A percentile compares a stretch with the other conserved stretches of the same genome.
Evolutionary conservation across 75 land plant genomes (phyloP).

Genomic region (Cupressus sempervirens): DNA sequence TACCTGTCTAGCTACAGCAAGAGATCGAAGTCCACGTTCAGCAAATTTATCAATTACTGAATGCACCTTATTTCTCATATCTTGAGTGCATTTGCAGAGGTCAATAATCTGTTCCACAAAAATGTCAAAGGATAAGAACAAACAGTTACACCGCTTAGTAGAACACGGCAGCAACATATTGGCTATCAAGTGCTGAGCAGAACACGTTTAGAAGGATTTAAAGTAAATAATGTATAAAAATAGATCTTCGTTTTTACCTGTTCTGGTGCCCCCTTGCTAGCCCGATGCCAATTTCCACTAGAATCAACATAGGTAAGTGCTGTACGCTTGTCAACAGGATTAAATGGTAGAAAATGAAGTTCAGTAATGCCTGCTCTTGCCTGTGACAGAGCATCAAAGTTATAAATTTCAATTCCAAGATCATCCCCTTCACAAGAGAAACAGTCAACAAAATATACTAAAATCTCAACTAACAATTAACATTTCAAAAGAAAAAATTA

Average conservation of each 20-base stretch:
- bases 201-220: not conserved
- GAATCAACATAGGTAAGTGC: constrained; percentile 76
- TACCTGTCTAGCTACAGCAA: constrained; percentile 51
- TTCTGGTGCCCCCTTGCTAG: constrained; percentile 87
- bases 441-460: not conserved
- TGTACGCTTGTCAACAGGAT: constrained; percentile 87
- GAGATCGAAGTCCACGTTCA: constrained; percentile 73
- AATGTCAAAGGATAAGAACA: not conserved
- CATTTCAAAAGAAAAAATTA: too few species aligned
- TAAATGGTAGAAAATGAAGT: constrained; percentile 70
- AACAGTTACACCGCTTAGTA: not conserved
- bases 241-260: constrained; percentile 33
- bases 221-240: not conserved
- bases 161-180: not conserved
- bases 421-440: not conserved
- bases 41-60: constrained; percentile 63
- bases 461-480: too few species aligned
- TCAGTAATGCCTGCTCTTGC: constrained; percentile 64
- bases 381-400: constrained; percentile 22
- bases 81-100: constrained; percentile 52
- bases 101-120: constrained; percentile 41
- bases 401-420: not conserved
- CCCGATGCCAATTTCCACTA: constrained; percentile 72
- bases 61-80: constrained; percentile 46
- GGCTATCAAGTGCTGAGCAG: not conserved